Percentiles rank a stretch among this genome's conserved stretches.
phyloP scores from a whole-genome alignment of 352 stramenopile species.

The Globisporangium okanoganense region DNA sequence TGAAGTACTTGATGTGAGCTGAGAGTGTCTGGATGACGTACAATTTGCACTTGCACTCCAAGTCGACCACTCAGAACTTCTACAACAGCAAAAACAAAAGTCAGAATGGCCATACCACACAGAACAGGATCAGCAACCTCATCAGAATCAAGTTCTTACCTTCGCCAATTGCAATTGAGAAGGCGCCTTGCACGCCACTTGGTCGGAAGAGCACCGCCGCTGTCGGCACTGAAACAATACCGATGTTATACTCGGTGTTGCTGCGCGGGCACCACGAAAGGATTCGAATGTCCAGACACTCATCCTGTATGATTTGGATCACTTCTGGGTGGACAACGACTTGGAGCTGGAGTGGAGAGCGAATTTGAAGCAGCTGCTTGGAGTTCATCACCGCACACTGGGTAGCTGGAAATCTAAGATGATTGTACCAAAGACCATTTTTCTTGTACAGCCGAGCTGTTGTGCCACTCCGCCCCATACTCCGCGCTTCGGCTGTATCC shows the following conservation, averaged over 20 bases:
- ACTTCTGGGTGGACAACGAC: conserved; percentile 18
- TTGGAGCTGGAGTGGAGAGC: not conserved
- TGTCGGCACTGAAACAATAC: conserved; percentile 23
- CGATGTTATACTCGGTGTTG: conserved; percentile 19
- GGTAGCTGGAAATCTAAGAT: not conserved
- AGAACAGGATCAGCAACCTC: conserved; percentile 2
- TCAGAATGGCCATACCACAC: not conserved
- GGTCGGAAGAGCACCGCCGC: conserved; percentile 35
- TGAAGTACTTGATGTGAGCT: not conserved
- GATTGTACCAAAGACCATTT: conserved; percentile 10
- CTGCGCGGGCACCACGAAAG: conserved; percentile 11
- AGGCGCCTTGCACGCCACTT: conserved; percentile 38
- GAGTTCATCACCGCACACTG: conserved; percentile 1
- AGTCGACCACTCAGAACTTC: conserved; percentile 8
- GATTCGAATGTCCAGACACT: conserved; percentile 11
- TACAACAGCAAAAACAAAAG: not conserved
- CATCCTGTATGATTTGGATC: conserved; percentile 16
- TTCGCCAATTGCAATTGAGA: conserved; percentile 25
- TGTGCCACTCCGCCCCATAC: not conserved
- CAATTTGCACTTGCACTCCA: conserved; percentile 10
- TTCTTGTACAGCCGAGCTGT: not conserved
- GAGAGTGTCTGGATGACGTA: not conserved
- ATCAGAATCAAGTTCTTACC: conserved; percentile 18
- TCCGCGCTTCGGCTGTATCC: not conserved
- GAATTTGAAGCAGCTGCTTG: conserved; percentile 5